Base-by-base conservation (phyloP, 768 basidiomycete genomes). In the Inosperma sp. region DNA sequence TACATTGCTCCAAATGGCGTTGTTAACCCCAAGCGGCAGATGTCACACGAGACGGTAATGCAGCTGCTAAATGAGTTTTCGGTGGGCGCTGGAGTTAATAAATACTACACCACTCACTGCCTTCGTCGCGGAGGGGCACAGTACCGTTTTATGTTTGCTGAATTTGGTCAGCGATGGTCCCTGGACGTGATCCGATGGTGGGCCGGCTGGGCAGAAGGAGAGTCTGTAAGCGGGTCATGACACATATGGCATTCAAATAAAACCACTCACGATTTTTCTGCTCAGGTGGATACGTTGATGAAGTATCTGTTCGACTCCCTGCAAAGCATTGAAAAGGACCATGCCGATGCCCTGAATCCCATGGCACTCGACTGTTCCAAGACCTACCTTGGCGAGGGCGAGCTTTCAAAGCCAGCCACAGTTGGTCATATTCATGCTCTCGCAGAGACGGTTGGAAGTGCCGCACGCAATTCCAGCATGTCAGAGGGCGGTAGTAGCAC, bases 71-170 rank as follows among this genome's bases (percentile, higher is more conserved):
- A 53, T 0, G 52, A 65, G 22, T 62, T 65, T 14, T 48, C 57
- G 0, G n/a, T 12, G 1, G 57, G 44, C 8, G 65, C 63, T 3
- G 60, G 59, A 6, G 25, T 66, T 16, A 12, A 50, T 0, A 50
- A 53, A 14, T 8, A 30, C 5, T 70, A 49, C 49, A 62, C 66
- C 2, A 68, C 69, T 6, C 68, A 70, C 43, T 67, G 61, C 34
- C 68, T 66, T 33, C 63, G 63, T 7, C 55, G 65, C 14, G 67
- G 69, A 4, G 69, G 70, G 1, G 62, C 66, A 2, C 68, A 70
- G 48, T 70, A 70, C 41, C 52, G 59, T 0, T 67, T 71, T 46
- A 69, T 69, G 62, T 68, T 57, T 56, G 68, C 69, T 2, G 70
- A 66, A 1, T 26, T 66, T 21, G 52, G 50, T 5, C 7, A 58